These are phyloP conservation scores for Suhomyces canberraensis DNA, from an alignment of 805 yeast genomes.

Conservation along the genomic window DNA sequence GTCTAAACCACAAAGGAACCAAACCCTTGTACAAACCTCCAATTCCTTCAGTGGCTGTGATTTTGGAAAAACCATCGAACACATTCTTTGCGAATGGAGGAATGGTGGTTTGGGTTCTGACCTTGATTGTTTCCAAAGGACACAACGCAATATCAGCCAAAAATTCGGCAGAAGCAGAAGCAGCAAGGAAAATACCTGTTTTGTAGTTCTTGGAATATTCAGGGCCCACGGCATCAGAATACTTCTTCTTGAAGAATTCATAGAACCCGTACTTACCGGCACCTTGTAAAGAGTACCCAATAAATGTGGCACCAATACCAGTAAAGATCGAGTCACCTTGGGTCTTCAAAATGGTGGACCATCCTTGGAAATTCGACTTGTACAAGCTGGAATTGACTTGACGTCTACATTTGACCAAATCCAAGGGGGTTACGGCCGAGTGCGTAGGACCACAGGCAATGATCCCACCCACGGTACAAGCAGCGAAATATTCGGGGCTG, in stretches of 20 bases:
- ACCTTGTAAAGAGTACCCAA: slow-evolving; percentile 94
- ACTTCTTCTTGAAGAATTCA: slow-evolving; percentile 82
- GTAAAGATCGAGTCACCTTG: slow-evolving; percentile 83
- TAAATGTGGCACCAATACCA: slow-evolving; percentile 87
- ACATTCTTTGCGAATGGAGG: slow-evolving; percentile 76
- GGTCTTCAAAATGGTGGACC: slow-evolving; percentile 65
- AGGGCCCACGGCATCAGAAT: slow-evolving; percentile 64
- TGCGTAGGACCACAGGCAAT: slow-evolving; percentile 97
- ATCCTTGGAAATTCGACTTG: slow-evolving; percentile 77
- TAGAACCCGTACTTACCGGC: slow-evolving; percentile 97
- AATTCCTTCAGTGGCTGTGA: slow-evolving; percentile 65
- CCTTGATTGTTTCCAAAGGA: slow-evolving; percentile 95
- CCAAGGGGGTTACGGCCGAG: slow-evolving; percentile 88
- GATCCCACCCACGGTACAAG: slow-evolving; percentile 77
- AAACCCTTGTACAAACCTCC: slow-evolving; percentile 83
- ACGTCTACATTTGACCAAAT: slow-evolving; percentile 87
- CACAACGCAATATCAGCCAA: slow-evolving; percentile 86
- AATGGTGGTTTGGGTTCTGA: slow-evolving; percentile 86
- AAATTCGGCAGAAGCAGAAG: slow-evolving; percentile 93
- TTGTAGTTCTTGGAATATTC: slow-evolving; percentile 59
- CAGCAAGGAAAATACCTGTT: slow-evolving; percentile 72
- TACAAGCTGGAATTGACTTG: slow-evolving; percentile 80
- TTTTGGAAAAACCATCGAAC: slow-evolving; percentile 63
- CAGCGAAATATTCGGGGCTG: slow-evolving; percentile 61
- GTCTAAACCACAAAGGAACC: slow-evolving; percentile 92